Percentiles rank a stretch among this genome's conserved stretches.
These are phyloP conservation scores for Plasmodium vivax DNA, from an alignment of 169 alveolate genomes.

Conservation along the genomic window DNA sequence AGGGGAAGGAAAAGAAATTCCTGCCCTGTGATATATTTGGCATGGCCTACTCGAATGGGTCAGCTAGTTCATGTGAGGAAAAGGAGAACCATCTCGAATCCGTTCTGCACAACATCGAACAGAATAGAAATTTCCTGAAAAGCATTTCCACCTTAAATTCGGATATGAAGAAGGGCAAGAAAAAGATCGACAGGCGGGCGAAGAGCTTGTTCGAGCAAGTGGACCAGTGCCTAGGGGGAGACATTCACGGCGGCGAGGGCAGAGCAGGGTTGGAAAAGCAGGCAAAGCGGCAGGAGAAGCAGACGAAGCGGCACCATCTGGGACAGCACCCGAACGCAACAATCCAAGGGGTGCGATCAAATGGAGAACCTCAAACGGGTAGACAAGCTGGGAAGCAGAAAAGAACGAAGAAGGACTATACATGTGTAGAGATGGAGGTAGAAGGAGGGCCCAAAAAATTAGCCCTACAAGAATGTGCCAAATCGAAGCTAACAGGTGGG, in stretches of 20 bases:
- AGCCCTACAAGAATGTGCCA: neutral
- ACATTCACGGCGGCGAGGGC: neutral
- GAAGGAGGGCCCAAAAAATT: neutral
- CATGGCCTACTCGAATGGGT: neutral
- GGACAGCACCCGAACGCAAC: neutral
- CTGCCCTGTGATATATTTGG: neutral
- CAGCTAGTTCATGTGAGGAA: constrained; percentile 4
- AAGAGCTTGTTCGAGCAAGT: constrained; percentile 10
- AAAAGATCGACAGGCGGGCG: constrained; percentile 10
- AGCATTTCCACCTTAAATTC: neutral
- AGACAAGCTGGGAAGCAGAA: neutral
- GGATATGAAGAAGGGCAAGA: neutral
- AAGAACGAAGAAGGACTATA: neutral
- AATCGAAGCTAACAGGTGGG: neutral
- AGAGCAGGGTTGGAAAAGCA: neutral
- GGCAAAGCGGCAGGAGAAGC: too few species aligned
- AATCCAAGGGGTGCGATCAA: neutral
- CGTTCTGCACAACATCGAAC: neutral
- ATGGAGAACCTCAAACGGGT: neutral
- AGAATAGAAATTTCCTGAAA: constrained; percentile 15
- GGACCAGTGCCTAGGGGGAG: neutral
- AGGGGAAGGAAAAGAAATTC: constrained; percentile 5
- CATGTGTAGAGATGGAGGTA: neutral
- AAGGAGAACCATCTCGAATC: neutral
- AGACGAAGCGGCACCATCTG: neutral